These are phyloP conservation scores for Fusarium drepaniforme DNA, from an alignment of 2,329 filamentous ascomycete genomes.

Conservation along the genomic window DNA sequence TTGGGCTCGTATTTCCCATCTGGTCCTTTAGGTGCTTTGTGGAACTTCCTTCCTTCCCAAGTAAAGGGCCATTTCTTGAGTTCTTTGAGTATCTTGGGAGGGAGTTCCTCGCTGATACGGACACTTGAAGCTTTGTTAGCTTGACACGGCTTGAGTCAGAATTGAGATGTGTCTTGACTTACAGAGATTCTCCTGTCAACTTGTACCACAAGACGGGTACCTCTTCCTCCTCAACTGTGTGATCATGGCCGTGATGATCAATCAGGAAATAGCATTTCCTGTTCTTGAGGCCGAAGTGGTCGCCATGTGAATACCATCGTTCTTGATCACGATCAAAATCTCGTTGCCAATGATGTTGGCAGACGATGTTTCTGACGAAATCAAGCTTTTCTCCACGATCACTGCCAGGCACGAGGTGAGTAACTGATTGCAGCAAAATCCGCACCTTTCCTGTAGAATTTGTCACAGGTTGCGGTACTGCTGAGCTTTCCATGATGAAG, in stretches of 20 bases:
- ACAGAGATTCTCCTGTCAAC: slow-evolving; percentile 34
- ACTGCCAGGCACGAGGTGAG: slow-evolving; percentile 26
- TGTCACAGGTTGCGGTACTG: not conserved
- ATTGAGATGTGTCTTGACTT: slow-evolving; percentile 1
- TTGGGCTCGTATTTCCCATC: slow-evolving; percentile 16
- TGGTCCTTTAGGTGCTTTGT: slow-evolving; percentile 1
- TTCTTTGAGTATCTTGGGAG: slow-evolving; percentile 18
- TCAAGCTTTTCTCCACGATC: slow-evolving; percentile 14
- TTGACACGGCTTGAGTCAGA: not conserved
- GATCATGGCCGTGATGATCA: slow-evolving; percentile 29
- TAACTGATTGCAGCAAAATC: slow-evolving; percentile 21
- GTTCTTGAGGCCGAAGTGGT: slow-evolving; percentile 25
- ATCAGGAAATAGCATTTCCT: slow-evolving; percentile 27
- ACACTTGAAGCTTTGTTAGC: slow-evolving; percentile 11
- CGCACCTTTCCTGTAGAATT: slow-evolving; percentile 13
- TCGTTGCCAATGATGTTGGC: slow-evolving; percentile 25
- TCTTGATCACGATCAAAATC: slow-evolving; percentile 22
- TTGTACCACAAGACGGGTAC: slow-evolving; percentile 26
- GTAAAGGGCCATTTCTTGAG: slow-evolving; percentile 28
- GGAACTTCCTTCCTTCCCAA: slow-evolving; percentile 22
- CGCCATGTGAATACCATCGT: slow-evolving; percentile 8
- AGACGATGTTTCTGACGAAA: slow-evolving; percentile 16
- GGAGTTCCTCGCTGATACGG: slow-evolving; percentile 5
- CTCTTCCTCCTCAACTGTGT: slow-evolving; percentile 11
- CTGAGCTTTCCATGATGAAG: slow-evolving; percentile 13